Base-by-base conservation (phyloP, 2,329 filamentous ascomycete species). In the Pseudogymnoascus sp. region DNA sequence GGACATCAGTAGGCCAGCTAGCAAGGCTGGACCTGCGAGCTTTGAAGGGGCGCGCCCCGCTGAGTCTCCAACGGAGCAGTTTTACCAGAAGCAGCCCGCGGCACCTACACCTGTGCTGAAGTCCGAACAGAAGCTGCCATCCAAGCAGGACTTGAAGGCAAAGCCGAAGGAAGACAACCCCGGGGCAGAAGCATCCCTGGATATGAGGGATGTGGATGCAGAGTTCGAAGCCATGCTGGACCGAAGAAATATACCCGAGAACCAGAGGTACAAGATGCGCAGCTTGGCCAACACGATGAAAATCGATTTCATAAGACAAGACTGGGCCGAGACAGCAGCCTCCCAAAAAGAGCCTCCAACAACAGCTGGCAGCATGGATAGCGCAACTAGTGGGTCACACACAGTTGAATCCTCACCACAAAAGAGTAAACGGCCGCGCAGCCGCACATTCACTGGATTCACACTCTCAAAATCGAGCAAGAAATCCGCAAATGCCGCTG, bases 181-280 rank as follows among this genome's bases (percentile, higher is more conserved):
- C 7, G n/a, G 12, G 14, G n/a, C 60, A 8, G 66, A 67, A n/a
- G 51, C 64, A 45, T 40, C 67, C 5, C 62, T 85, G 31, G 77
- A 83, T 63, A 78, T 80, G n/a, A 77, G 80, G 69, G 79, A 85
- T 66, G 81, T 86, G 42, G 78, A 83, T 66, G 77, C 75, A 64
- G 82, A 85, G 66, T 79, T 86, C 59, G 84, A 87, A 69, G 84
- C 82, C 2, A 81, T 85, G 75, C 74, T 96, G 75, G 91, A 96
- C 73, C 86, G 93, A 16, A 85, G 93, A 67, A 96, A 97, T 71
- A 96, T 97, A 63, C 93, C 93, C 2, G 90, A 96, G 71, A 90
- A 96, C 67, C 92, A 96, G 80, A 84, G 93, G 63, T 91, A 93
- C 75, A 96, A 96, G 77, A 97, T 99, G 92, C 85, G 93, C 54